A percentile compares a stretch with the other conserved stretches of the same genome.
These are phyloP conservation scores for Epichloe aotearoae DNA, from an alignment of 2,329 filamentous ascomycete genomes.

Conservation along the genomic window DNA sequence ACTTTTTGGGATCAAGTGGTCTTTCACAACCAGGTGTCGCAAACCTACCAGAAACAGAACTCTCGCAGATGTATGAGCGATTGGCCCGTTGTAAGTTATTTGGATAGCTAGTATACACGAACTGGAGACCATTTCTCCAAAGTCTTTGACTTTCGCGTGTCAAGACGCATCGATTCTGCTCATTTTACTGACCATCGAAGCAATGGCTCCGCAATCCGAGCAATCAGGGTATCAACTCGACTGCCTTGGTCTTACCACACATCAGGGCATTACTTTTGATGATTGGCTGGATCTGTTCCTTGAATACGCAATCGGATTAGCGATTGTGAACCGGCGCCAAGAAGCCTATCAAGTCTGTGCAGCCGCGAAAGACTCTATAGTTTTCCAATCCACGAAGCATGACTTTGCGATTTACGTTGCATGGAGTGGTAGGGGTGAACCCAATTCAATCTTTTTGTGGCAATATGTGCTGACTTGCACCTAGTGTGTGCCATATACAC, in stretches of 20 bases:
- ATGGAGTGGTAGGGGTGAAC: slow-evolving; percentile 50
- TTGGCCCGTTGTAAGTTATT: slow-evolving; percentile 37
- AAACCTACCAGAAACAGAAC: slow-evolving; percentile 25
- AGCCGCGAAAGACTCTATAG: slow-evolving; percentile 63
- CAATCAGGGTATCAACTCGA: slow-evolving; percentile 2
- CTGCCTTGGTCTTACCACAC: slow-evolving; percentile 20
- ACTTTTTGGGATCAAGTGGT: slow-evolving; percentile 33
- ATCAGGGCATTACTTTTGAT: slow-evolving; percentile 68
- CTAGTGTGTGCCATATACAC: slow-evolving; percentile 71
- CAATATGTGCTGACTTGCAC: slow-evolving; percentile 1
- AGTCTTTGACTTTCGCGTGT: no score
- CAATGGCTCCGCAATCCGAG: slow-evolving; percentile 7
- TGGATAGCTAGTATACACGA: neutral
- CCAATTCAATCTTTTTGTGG: neutral
- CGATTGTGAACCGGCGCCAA: slow-evolving; percentile 50
- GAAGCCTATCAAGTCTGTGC: slow-evolving; percentile 73
- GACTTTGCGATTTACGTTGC: slow-evolving; percentile 64
- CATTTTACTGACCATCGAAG: slow-evolving; percentile 2
- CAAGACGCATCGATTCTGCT: neutral
- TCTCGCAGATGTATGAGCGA: slow-evolving; percentile 43
- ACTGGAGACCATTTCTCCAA: no score
- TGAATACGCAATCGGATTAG: slow-evolving; percentile 69
- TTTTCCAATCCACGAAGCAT: slow-evolving; percentile 61
- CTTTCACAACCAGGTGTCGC: slow-evolving; percentile 10
- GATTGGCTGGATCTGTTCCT: slow-evolving; percentile 85